Base-by-base conservation (phyloP, 345 rosid genomes). In the Gossypium anomalum region DNA sequence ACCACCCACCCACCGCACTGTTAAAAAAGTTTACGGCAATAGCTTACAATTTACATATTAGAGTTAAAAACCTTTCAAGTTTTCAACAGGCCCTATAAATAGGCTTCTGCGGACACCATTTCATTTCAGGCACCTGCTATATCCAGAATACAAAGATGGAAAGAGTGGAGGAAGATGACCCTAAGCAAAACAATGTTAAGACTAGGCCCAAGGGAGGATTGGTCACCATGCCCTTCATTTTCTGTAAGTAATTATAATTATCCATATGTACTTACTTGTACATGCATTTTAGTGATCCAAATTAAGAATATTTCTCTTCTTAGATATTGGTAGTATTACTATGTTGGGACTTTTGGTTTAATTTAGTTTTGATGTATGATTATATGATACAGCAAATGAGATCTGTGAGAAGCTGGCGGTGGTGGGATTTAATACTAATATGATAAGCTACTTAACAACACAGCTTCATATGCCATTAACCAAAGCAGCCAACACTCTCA, bases 401-500 rank as follows among this genome's bases (percentile, higher is more conserved):
- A 87, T 79, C 8, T 89, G 96, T 71, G 98, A 94, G 86, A 94
- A 91, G 82, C 73, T 94, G 68, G 98, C 99, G 3, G 94, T 93
- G 69, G 91, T 92, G 60, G 99, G 99, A 16, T 93, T 94, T 78
- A 34, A 58, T 56, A 67, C 96, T 27, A 94, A 94, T 75, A 94
- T 94, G 98, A 84, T 89, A 57, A 94, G 87, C 86, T 94, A 94
- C 89, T 73, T 92, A 61, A 94, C 96, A 20, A 79, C 85, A 27
- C 88, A 94, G 81, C 82, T 94, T 67, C 93, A 94, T 61, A 85
- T 92, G 89, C 98, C 98, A 1, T 75, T 91, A 77, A 89, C 97
- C 14, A 88, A 89, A 88, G 98, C 98, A 12, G 98, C 98, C 52
- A 94, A 93, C 78, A 91, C 97, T 25, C 87, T 89, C 53, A 92